Evolutionary conservation across 441 rosid species (phyloP).

Genomic region (Hura crepitans): DNA sequence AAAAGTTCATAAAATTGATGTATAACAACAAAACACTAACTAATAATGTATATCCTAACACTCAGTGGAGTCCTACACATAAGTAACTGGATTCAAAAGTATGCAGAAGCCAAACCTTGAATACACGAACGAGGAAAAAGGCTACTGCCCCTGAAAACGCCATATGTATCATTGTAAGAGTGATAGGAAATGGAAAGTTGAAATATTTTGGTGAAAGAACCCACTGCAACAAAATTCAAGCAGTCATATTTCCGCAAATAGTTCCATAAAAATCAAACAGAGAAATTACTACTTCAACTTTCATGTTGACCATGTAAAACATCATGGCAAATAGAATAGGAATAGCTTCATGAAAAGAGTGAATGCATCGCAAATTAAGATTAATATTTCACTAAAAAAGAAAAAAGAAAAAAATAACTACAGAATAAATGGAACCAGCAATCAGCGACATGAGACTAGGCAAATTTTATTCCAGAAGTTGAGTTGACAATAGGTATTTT

Average conservation of each 20-base stretch:
- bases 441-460: slow-evolving; percentile 1
- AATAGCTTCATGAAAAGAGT: background rate
- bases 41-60: too few species aligned
- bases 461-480: background rate
- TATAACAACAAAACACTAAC: too few species aligned
- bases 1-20: too few species aligned
- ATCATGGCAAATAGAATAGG: slow-evolving; percentile 1
- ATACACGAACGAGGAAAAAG: slow-evolving; percentile 85
- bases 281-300: slow-evolving; percentile 1
- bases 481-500: background rate
- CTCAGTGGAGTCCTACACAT: too few species aligned
- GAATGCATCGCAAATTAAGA: slow-evolving; percentile 1
- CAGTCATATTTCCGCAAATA: slow-evolving; percentile 10
- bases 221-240: slow-evolving; percentile 63
- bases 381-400: background rate
- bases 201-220: slow-evolving; percentile 94
- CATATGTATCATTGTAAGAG: slow-evolving; percentile 99
- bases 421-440: background rate
- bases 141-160: slow-evolving; percentile 83
- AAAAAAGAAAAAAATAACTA: background rate
- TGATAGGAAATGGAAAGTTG: slow-evolving; percentile 86
- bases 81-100: background rate
- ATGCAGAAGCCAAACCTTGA: slow-evolving; percentile 55
- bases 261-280: slow-evolving; percentile 7
- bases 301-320: slow-evolving; percentile 7